These are phyloP conservation scores for Starmerella bacillaris DNA, from an alignment of 805 yeast species.

Conservation along the genomic window DNA sequence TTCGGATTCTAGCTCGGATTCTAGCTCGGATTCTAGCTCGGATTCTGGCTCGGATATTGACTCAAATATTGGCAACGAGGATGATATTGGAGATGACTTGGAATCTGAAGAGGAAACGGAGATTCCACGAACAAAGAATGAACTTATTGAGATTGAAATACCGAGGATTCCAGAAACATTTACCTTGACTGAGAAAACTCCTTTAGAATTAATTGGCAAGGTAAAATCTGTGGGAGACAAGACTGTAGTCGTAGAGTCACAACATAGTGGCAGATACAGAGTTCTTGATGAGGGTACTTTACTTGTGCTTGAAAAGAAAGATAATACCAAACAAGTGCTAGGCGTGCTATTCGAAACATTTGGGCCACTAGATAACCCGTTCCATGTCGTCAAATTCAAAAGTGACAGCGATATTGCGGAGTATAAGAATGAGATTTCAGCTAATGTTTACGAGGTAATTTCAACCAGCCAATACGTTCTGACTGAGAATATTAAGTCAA, in stretches of 20 bases:
- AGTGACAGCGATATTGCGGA: slow-evolving; percentile 31
- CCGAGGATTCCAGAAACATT: slow-evolving; percentile 53
- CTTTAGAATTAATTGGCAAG: slow-evolving; percentile 55
- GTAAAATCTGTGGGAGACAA: slow-evolving; percentile 52
- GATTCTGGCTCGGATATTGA: not conserved
- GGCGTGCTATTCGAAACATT: slow-evolving; percentile 79
- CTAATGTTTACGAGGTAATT: slow-evolving; percentile 55
- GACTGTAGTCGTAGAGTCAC: slow-evolving; percentile 54
- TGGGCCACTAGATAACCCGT: slow-evolving; percentile 70
- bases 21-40: not conserved
- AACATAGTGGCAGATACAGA: slow-evolving; percentile 63
- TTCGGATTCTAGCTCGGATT: not conserved
- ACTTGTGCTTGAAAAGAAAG: slow-evolving; percentile 35
- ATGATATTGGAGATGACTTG: not conserved
- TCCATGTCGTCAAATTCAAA: slow-evolving; percentile 56
- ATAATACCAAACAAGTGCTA: slow-evolving; percentile 37
- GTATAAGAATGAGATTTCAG: slow-evolving; percentile 34
- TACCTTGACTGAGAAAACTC: slow-evolving; percentile 37
- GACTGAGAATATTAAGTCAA: slow-evolving; percentile 54
- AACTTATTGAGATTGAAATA: slow-evolving; percentile 48
- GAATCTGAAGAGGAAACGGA: slow-evolving; percentile 12
- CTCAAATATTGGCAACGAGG: slow-evolving; percentile 13
- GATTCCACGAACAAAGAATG: slow-evolving; percentile 72
- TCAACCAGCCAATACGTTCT: slow-evolving; percentile 62
- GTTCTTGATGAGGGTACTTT: slow-evolving; percentile 64